Evolutionary conservation across 331 rosid genomes (phyloP), one percentile per base, ranked within the genome.

Genomic region (Cydonia oblonga): DNA sequence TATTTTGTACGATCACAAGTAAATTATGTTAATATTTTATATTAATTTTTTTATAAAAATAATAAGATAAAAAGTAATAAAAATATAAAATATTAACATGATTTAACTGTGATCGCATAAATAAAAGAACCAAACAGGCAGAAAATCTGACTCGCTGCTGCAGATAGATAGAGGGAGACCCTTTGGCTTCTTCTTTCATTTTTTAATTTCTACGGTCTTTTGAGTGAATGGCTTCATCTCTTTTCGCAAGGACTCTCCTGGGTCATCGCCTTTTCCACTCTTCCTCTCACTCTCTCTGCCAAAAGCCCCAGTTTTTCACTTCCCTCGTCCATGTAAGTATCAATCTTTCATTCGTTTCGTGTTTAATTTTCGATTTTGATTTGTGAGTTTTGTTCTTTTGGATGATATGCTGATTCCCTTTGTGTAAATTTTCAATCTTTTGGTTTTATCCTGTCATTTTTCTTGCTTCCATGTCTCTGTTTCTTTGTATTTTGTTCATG

Each of bases 181-280:
- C 19, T 5, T 38, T 38, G 75, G 14, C 75, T 58, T 59, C 2
- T 38, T 59, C 15, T 71, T 19, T 71, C 46, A 71, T 56, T 71
- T 15, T 60, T 25, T 16, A 49, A 42, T 1, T 26, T 72, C 60
- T 42, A 60, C 60, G 68, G 58, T 61, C 65, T 35, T 49, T 38
- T 71, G 79, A 59, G 53, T 64, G 69, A 76, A 91, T 91, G 96
- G 96, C 90, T 25, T 84, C 96, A 6, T 59, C 92, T 52, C 77
- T 84, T 78, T 68, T 86, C 22, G 51, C 86, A 56, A 84, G 83
- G 90, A 73, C 87, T 72, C 80, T 85, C 2, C 70, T 80, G 56
- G 74, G 79, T 79, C 86, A 74, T 72, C 86, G 92, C 73, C 68
- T 85, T 64, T 44, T 91, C 76, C 84, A 84, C 67, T 52, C 88